Evolutionary conservation across 202 grass and related monocot genomes (phyloP), one percentile per base, ranked within the genome.

Genomic region (Dendrocalamus latiflorus): DNA sequence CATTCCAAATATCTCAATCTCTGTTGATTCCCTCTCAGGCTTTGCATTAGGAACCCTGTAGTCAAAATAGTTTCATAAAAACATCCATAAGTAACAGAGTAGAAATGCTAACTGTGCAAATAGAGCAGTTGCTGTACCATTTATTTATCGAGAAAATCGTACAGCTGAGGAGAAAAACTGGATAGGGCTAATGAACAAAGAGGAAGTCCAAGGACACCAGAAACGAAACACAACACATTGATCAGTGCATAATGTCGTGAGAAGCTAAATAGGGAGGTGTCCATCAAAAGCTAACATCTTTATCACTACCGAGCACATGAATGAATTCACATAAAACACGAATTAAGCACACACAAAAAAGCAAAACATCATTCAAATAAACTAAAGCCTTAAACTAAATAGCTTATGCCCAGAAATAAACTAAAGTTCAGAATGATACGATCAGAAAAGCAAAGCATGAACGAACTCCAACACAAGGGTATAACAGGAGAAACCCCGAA

Each of bases 1-100:
- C 94, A 97, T 97, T 59, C 94, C 92, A 55, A 91, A 97, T 17
- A 97, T 97, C 88, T 97, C 90, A 65, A 97, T 94, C 21, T 97
- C 92, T 0, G 88, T 97, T 1, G 94, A 94, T 16, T 97, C 92
- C 86, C 90, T 93, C 50, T 91, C 94, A 33, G 92, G 88, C 72
- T 94, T 94, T 9, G 92, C 92, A 83, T 97, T 97, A 48, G 92
- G 94, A 66, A 97, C 95, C 75, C 90, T 97, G 90, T 14, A 84
- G 72, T 70, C 20, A 84, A 64, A 82, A 63, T 18, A 73, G 79
- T 51, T 71, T 20, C 4, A 54, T 22, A 36, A n/a, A n/a, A n/a
- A n/a, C 11, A 81, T 37, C 10, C 13, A 22, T 62, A 53, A 69
- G 62, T 68, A 53, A 69, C 33, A 26, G 20, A 3, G 9, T 67